Percentiles rank a stretch among this genome's conserved stretches.
Conservation (phyloP, 805 yeast genomes). For the Candida lessepsii region DNA sequence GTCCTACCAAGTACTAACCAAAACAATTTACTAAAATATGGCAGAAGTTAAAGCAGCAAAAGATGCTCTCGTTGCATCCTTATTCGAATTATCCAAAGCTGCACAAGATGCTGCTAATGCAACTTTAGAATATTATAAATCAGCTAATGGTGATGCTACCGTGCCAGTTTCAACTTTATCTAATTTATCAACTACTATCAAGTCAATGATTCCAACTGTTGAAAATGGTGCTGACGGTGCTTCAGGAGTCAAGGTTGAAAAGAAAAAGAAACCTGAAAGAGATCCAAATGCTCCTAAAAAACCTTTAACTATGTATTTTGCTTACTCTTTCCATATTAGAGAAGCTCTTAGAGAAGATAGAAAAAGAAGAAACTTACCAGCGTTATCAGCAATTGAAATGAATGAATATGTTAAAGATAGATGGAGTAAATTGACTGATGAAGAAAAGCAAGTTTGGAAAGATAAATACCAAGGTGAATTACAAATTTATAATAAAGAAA, state of each 20-base stretch:
- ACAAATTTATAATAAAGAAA: slow-evolving; percentile 31
- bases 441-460: slow-evolving; percentile 70
- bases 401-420: slow-evolving; percentile 74
- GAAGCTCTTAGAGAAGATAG: slow-evolving; percentile 70
- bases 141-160: slow-evolving; percentile 7
- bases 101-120: slow-evolving; percentile 83
- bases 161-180: slow-evolving; percentile 20
- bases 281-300: slow-evolving; percentile 97
- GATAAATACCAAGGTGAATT: slow-evolving; percentile 51
- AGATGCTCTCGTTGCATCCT: slow-evolving; percentile 57
- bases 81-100: slow-evolving; percentile 81
- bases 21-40: slow-evolving; percentile 4
- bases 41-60: slow-evolving; percentile 18
- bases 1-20: background rate
- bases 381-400: slow-evolving; percentile 72
- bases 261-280: slow-evolving; percentile 47
- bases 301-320: slow-evolving; percentile 84
- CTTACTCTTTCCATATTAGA: slow-evolving; percentile 71
- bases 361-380: slow-evolving; percentile 51
- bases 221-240: slow-evolving; percentile 19
- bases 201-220: slow-evolving; percentile 25
- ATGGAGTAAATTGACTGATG: slow-evolving; percentile 74
- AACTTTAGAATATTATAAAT: slow-evolving; percentile 42
- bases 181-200: slow-evolving; percentile 35
- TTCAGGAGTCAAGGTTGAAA: slow-evolving; percentile 13